phyloP scores from a whole-genome alignment of 2,329 filamentous ascomycete species.

The Anthostomella pinea region DNA sequence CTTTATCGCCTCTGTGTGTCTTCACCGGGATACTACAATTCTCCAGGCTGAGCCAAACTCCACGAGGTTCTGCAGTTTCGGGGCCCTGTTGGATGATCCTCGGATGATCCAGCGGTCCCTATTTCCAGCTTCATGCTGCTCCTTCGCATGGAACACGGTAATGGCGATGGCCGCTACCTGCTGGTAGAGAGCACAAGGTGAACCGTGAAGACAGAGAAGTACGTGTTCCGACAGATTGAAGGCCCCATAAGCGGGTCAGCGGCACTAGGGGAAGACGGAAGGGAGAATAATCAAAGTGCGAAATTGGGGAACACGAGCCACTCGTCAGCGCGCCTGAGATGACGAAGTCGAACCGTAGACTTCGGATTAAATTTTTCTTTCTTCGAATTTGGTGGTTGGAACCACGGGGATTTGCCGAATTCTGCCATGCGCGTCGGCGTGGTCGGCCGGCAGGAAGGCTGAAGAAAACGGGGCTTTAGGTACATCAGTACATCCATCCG shows the following conservation, averaged over 20 bases:
- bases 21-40: too few relatives aligned
- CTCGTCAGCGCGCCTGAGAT: conserved; percentile 16
- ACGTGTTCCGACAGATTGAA: conserved; percentile 14
- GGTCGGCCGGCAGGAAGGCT: too few relatives aligned
- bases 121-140: conserved; percentile 4
- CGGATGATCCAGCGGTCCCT: conserved; percentile 1
- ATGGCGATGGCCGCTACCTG: too few relatives aligned
- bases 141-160: too few relatives aligned
- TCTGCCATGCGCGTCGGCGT: too few relatives aligned
- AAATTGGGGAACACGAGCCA: conserved; percentile 27
- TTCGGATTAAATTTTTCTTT: too few relatives aligned
- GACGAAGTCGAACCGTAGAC: conserved; percentile 19
- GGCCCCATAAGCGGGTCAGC: conserved; percentile 24
- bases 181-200: neutral
- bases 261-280: conserved; percentile 31
- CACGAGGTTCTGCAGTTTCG: neutral
- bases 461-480: too few relatives aligned
- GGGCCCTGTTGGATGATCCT: neutral
- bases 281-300: conserved; percentile 25
- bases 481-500: too few relatives aligned
- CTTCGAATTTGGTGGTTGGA: conserved; percentile 10
- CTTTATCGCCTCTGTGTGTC: too few relatives aligned
- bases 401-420: conserved; percentile 3
- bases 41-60: neutral
- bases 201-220: neutral